phyloP scores from a whole-genome alignment of 2,329 filamentous ascomycete species.

The Fusarium sp. region DNA sequence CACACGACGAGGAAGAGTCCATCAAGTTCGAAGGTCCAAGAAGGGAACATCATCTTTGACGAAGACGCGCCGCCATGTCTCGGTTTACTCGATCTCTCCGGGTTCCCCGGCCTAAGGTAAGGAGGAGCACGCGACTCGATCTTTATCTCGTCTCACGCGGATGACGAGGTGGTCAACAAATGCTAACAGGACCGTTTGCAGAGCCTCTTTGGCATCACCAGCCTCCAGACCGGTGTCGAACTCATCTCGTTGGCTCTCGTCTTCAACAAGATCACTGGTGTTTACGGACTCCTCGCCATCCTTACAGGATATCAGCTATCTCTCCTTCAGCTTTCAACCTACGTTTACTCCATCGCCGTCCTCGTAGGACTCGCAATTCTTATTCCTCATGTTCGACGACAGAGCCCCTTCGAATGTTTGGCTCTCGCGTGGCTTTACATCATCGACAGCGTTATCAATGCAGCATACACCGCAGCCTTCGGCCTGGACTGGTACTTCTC shows the following conservation, averaged over 20 bases:
- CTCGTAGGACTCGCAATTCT: slow-evolving; percentile 76
- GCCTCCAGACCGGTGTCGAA: slow-evolving; percentile 86
- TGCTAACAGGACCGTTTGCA: slow-evolving; percentile 52
- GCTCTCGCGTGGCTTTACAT: slow-evolving; percentile 87
- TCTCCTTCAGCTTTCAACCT: slow-evolving; percentile 86
- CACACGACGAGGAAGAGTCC: background rate
- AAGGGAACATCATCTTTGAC: slow-evolving; percentile 8
- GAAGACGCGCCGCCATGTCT: slow-evolving; percentile 45
- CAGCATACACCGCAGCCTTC: slow-evolving; percentile 83
- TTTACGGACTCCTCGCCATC: slow-evolving; percentile 90
- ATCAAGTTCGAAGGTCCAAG: background rate
- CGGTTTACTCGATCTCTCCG: slow-evolving; percentile 53
- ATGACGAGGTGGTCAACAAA: background rate
- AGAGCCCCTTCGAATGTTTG: slow-evolving; percentile 82
- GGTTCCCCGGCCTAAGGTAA: slow-evolving; percentile 55
- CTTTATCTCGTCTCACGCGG: slow-evolving; percentile 2
- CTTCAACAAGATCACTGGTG: slow-evolving; percentile 91
- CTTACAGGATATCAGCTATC: slow-evolving; percentile 88
- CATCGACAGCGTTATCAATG: slow-evolving; percentile 84
- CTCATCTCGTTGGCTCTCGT: slow-evolving; percentile 85
- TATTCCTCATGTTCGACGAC: slow-evolving; percentile 81
- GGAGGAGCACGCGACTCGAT: slow-evolving; percentile 29
- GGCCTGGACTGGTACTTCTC: slow-evolving; percentile 87
- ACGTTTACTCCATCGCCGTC: slow-evolving; percentile 83
- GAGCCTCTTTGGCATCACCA: slow-evolving; percentile 88